These are phyloP conservation scores for Aristolochia fimbriata DNA, from an alignment of 164 flowering plant genomes.

Conservation along the genomic window DNA sequence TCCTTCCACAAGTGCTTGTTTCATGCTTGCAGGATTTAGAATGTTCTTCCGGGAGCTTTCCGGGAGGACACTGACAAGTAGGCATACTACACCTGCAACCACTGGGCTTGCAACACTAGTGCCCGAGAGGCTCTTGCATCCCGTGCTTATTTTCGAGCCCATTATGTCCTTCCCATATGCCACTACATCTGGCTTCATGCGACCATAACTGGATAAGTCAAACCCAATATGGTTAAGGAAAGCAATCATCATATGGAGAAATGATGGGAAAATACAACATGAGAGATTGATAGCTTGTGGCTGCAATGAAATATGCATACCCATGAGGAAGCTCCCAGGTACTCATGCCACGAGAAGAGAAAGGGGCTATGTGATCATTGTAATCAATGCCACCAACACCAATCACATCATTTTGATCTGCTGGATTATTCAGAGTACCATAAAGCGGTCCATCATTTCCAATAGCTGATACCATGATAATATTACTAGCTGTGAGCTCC, in stretches of 20 bases:
- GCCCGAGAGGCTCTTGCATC: constrained; percentile 98
- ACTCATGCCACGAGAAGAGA: constrained; percentile 99
- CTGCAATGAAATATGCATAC: constrained; percentile 23
- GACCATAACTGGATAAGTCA: constrained; percentile 57
- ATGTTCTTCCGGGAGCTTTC: constrained; percentile 46
- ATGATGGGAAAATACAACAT: not conserved
- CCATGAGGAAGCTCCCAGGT: constrained; percentile 99
- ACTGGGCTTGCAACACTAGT: constrained; percentile 99
- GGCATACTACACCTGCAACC: constrained; percentile 94
- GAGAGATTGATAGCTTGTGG: not conserved
- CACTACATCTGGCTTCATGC: constrained; percentile 95
- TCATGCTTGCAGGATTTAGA: constrained; percentile 97
- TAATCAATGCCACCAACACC: constrained; percentile 99
- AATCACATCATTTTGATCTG: constrained; percentile 98
- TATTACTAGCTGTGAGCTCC: constrained; percentile 96
- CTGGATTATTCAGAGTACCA: constrained; percentile 98
- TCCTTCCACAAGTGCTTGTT: constrained; percentile 97
- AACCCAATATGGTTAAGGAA: not conserved
- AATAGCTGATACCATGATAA: constrained; percentile 98
- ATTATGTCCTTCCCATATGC: constrained; percentile 97
- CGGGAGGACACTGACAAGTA: constrained; percentile 87
- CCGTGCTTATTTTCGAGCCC: constrained; percentile 98
- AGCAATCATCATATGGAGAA: not conserved
- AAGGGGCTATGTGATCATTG: constrained; percentile 88
- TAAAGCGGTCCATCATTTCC: constrained; percentile 99